Base-by-base conservation (phyloP, 2,329 filamentous ascomycete genomes). In the Xylariaceae sp. region DNA sequence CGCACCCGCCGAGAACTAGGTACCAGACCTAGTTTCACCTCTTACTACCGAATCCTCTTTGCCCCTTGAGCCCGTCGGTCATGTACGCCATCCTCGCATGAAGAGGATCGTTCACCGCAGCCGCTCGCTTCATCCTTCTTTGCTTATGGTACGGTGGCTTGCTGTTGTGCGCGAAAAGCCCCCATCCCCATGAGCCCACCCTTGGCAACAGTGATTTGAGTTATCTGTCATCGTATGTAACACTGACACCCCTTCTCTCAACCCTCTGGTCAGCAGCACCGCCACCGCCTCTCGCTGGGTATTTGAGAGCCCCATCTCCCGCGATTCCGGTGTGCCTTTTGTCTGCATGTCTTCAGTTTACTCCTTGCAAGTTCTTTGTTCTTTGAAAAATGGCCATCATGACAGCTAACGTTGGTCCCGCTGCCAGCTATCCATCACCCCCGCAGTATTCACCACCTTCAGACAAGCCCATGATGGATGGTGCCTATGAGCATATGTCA, bases 391-490 rank as follows among this genome's bases (percentile, higher is more conserved):
- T 52, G 52, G 64, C 64, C 62, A 60, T 59, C 55, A 65, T 59
- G 60, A 67, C 70, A 62, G 65, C 73, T 75, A 67, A 76, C 69
- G 44, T 65, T 46, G 64, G 67, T 16, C 53, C 64, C 33, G 57
- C 67, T 70, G 71, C 64, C 58, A 60, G 66, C 55, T 75, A 73
- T 61, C 70, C 69, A 52, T 72, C 72, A 26, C 71, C 73, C 52
- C 67, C 65, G 37, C 67, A 68, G 26, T 68, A 67, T 44, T 70
- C 69, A 20, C 65, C 68, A 5, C 61, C 67, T 43, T 59, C 58
- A 50, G 67, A 68, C 16, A 68, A 66, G 41, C 67, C 66, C 11
- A 69, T 68, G 6, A 48, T 70, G 36, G 63, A 67, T 30, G 71
- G 67, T 46, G 60, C 67, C 11, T 68, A 71, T 65, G 69, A 72